These are phyloP conservation scores for Alternaria triticina DNA, from an alignment of 2,329 filamentous ascomycete species.

Conservation along the genomic window DNA sequence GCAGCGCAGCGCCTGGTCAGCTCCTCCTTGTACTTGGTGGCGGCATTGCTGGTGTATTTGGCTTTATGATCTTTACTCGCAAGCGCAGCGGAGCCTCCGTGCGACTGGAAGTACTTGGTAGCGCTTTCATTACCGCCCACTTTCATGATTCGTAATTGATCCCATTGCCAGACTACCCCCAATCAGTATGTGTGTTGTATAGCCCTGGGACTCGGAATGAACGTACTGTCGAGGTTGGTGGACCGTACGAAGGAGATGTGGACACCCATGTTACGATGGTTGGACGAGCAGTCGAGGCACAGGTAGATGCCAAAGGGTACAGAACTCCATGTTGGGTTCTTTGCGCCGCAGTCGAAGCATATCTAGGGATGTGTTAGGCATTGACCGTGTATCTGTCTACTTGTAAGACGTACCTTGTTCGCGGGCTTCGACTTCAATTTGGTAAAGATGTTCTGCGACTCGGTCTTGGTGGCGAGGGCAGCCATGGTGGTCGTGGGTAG, in stretches of 20 bases:
- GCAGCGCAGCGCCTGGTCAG: conserved; percentile 82
- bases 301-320: conserved; percentile 97
- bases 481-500: conserved; percentile 55
- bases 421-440: conserved; percentile 93
- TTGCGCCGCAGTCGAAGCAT: conserved; percentile 97
- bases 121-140: conserved; percentile 97
- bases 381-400: conserved; percentile 23
- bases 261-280: conserved; percentile 96
- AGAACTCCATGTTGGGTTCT: conserved; percentile 98
- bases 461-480: conserved; percentile 81
- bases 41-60: conserved; percentile 94
- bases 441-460: conserved; percentile 97
- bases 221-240: conserved; percentile 95
- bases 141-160: conserved; percentile 96
- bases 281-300: conserved; percentile 95
- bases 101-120: conserved; percentile 97
- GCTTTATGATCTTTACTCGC: conserved; percentile 96
- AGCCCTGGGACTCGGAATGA: not conserved
- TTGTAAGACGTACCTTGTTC: conserved; percentile 76
- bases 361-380: conserved; percentile 62
- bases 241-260: conserved; percentile 99
- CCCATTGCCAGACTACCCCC: conserved; percentile 84
- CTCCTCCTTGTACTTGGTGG: conserved; percentile 97
- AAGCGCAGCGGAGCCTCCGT: conserved; percentile 90
- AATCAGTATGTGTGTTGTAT: conserved; percentile 32